Evolutionary conservation across 345 rosid species (phyloP).

Genomic region (Lepidium didymum): DNA sequence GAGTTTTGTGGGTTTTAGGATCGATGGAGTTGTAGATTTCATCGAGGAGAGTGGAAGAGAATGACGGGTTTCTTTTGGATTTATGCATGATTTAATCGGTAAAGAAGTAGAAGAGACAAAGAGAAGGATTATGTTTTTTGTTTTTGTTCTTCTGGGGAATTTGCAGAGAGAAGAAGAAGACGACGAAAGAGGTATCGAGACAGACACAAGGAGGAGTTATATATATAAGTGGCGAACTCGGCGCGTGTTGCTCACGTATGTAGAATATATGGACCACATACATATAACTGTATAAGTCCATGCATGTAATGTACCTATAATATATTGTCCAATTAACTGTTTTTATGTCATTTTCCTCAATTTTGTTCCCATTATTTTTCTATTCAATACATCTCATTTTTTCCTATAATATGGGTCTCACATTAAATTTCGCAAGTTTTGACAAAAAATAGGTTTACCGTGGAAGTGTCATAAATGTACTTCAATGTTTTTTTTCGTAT

Average conservation of each 20-base stretch:
- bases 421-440: no score
- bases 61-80: constrained; percentile 59
- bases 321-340: background rate
- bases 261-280: constrained; percentile 11
- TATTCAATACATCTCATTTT: background rate
- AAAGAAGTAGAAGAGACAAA: constrained; percentile 25
- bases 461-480: no score
- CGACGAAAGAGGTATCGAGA: constrained; percentile 11
- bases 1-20: constrained; percentile 30
- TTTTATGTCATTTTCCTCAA: constrained; percentile 12
- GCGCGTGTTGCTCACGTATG: constrained; percentile 28
- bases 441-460: no score
- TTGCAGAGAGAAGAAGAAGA: constrained; percentile 3
- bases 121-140: background rate
- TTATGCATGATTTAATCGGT: constrained; percentile 19
- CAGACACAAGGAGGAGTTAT: background rate
- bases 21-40: constrained; percentile 84
- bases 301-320: background rate
- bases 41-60: constrained; percentile 86
- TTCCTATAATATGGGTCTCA: background rate
- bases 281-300: no score
- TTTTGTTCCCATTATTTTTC: background rate
- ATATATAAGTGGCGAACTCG: constrained; percentile 6
- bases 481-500: no score
- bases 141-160: background rate